phyloP scores from a whole-genome alignment of 148 eudicot species.

The Chenopodium suecicum region DNA sequence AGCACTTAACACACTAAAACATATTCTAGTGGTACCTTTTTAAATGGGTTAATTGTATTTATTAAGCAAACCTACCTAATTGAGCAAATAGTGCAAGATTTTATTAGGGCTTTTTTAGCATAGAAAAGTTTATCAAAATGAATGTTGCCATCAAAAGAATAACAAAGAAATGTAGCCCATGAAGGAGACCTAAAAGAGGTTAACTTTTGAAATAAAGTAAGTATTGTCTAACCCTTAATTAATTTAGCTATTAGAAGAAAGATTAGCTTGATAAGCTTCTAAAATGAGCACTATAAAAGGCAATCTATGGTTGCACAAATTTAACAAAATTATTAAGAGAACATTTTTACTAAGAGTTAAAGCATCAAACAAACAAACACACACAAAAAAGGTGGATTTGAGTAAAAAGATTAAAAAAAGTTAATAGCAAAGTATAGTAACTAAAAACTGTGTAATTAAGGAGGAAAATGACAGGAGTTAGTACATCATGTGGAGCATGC shows the following conservation, averaged over 20 bases:
- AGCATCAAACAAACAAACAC: not conserved
- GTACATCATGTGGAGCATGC: slow-evolving; percentile 93
- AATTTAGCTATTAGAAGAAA: not conserved
- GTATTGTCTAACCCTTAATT: slow-evolving; percentile 14
- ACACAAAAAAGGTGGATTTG: not conserved
- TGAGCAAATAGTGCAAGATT: slow-evolving; percentile 19
- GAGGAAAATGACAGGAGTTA: slow-evolving; percentile 65
- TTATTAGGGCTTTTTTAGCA: slow-evolving; percentile 2
- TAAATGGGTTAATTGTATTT: not conserved
- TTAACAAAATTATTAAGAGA: slow-evolving; percentile 2
- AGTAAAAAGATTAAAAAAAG: not conserved
- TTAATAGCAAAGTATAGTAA: not conserved
- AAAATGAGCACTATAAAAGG: slow-evolving; percentile 42
- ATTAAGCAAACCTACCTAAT: slow-evolving; percentile 23
- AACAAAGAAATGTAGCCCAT: slow-evolving; percentile 58
- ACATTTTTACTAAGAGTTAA: not conserved
- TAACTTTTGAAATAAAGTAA: slow-evolving; percentile 39
- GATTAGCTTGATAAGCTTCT: not conserved
- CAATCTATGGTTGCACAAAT: slow-evolving; percentile 10
- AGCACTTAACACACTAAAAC: slow-evolving; percentile 8
- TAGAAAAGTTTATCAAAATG: slow-evolving; percentile 23
- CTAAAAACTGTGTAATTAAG: not conserved
- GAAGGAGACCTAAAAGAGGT: slow-evolving; percentile 63
- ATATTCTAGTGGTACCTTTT: slow-evolving; percentile 19
- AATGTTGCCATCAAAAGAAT: slow-evolving; percentile 40